Evolutionary conservation across 352 stramenopile genomes (phyloP), one percentile per base, ranked within the genome.

Genomic region (Phytophthora constricta): DNA sequence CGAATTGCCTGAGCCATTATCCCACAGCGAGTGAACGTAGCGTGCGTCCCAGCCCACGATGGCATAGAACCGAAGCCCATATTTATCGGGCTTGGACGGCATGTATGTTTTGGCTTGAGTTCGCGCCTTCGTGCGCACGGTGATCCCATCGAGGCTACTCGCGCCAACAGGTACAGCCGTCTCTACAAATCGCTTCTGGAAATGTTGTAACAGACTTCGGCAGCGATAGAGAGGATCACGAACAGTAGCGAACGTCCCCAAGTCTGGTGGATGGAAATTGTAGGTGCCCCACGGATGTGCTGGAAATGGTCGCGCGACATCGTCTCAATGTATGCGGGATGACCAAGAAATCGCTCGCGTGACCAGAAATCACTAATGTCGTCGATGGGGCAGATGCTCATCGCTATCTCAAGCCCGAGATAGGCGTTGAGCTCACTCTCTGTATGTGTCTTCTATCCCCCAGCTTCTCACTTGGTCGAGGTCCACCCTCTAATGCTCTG

Each of bases 1-100:
- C n/a, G 37, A 9, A 31, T 53, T 59, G 9, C 48, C 39, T 4
- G 58, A 59, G 0, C 49, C 49, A 25, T 66, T 66, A 31, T 59
- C 41, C 59, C 59, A 67, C 17, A 67, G 0, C 7, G 39, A 60
- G 23, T 67, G 42, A 1, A 67, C 50, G 42, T 67, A 67, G 3
- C 55, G 28, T 14, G 59, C 16, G 13, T 39, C 10, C 59, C 50
- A 67, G 1, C 50, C 59, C 4, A 60, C 59, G 27, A 50, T 17
- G 3, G 50, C 49, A 33, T 66, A 66, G 22, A 66, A 66, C 1
- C 31, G 49, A 23, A 66, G 39, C n/a, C 19, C 50, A 19, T 55
- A 60, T 22, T 66, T 60, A 25, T 59, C 58, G 0, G 48, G 31
- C 9, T 55, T 59, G 4, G 20, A 66, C 13, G 58, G 58, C 49